Percentiles rank a stretch among this genome's conserved stretches.
phyloP scores from a whole-genome alignment of 345 rosid genomes.

The Lepidium sativum region DNA sequence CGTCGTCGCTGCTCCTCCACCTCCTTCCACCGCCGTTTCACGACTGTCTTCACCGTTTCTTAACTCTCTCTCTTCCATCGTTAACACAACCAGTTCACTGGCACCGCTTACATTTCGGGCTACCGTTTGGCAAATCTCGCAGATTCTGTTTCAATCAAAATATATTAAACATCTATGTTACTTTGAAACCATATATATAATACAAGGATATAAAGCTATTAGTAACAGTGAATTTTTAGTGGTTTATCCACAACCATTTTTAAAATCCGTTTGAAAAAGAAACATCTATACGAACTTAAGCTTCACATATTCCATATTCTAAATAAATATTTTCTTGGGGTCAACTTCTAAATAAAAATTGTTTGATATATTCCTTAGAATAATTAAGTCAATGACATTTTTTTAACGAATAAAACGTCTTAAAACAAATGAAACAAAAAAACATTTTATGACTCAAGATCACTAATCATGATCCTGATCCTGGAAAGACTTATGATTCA shows the following conservation, averaged over 20 bases:
- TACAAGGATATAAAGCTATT: too few relatives aligned
- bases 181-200: too few relatives aligned
- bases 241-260: background rate
- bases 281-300: background rate
- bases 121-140: conserved; percentile 80
- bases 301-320: background rate
- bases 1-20: background rate
- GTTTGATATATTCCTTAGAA: background rate
- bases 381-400: background rate
- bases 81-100: conserved; percentile 29
- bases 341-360: too few relatives aligned
- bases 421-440: too few relatives aligned
- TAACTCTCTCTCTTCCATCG: conserved; percentile 27
- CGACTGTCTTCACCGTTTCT: conserved; percentile 1
- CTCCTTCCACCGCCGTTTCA: background rate
- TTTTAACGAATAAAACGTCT: too few relatives aligned
- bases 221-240: background rate
- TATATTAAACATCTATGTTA: background rate
- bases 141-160: conserved; percentile 39
- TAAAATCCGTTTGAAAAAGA: background rate
- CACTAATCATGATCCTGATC: background rate
- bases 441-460: too few relatives aligned
- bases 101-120: conserved; percentile 63
- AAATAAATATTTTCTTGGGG: too few relatives aligned
- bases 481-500: too few relatives aligned